These are phyloP conservation scores for Penicillium canariense DNA, from an alignment of 495 filamentous ascomycete genomes.

Conservation along the genomic window DNA sequence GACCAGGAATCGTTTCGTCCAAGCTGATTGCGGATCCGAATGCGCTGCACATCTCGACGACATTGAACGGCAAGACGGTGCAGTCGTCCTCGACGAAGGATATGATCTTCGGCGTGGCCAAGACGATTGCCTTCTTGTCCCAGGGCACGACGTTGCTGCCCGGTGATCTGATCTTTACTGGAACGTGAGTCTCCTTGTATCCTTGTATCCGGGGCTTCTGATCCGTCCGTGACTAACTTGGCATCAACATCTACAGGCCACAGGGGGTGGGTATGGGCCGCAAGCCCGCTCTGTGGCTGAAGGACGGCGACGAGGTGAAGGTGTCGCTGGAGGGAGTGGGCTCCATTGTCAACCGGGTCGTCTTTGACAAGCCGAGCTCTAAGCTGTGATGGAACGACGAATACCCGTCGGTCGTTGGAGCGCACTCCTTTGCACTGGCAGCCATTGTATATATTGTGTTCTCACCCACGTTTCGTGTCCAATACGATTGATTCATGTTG, in stretches of 20 bases:
- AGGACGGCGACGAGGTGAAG: conserved; percentile 76
- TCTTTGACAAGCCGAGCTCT: conserved; percentile 55
- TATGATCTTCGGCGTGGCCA: conserved; percentile 76
- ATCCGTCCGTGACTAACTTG: background rate
- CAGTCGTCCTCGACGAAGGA: conserved; percentile 75
- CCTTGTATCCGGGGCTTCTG: background rate
- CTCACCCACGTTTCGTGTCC: background rate
- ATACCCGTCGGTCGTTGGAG: no score
- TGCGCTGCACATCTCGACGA: conserved; percentile 61
- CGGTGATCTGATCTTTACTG: conserved; percentile 82
- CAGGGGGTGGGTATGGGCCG: conserved; percentile 78
- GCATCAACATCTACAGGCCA: conserved; percentile 43
- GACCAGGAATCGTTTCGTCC: conserved; percentile 72
- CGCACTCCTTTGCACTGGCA: no score
- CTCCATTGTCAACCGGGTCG: conserved; percentile 68
- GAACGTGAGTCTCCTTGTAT: conserved; percentile 59
- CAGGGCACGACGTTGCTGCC: conserved; percentile 75
- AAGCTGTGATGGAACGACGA: conserved; percentile 49
- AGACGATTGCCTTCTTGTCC: conserved; percentile 72
- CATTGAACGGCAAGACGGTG: conserved; percentile 67
- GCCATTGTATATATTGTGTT: conserved; percentile 7
- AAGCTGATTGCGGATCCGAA: conserved; percentile 70
- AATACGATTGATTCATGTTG: background rate
- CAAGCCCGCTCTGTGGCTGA: conserved; percentile 71
- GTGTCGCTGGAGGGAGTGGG: conserved; percentile 72